A percentile compares a stretch with the other conserved stretches of the same genome.
These are phyloP conservation scores for Scolecobasidium constrictum DNA, from an alignment of 2,329 filamentous ascomycete species.

Conservation along the genomic window DNA sequence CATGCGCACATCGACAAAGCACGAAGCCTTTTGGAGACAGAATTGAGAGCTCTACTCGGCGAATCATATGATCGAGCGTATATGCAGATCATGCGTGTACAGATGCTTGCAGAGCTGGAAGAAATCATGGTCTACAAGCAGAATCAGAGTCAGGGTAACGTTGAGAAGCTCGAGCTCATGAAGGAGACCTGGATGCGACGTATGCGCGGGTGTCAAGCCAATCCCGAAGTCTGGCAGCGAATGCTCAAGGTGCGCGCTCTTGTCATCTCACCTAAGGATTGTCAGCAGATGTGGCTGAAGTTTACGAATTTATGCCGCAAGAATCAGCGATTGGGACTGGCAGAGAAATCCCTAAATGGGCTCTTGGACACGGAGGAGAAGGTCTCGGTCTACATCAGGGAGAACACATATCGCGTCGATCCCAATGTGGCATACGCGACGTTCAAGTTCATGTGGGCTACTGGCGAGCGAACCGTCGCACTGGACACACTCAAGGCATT, in stretches of 20 bases:
- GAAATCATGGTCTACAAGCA: conserved; percentile 98
- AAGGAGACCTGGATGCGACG: conserved; percentile 91
- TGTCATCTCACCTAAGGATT: conserved; percentile 83
- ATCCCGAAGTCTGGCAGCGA: conserved; percentile 96
- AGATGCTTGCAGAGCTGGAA: conserved; percentile 97
- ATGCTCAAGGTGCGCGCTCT: conserved; percentile 92
- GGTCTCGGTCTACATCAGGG: conserved; percentile 37
- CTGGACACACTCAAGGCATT: conserved; percentile 53
- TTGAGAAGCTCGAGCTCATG: conserved; percentile 82
- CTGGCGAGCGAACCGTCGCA: conserved; percentile 54
- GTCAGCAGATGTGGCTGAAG: conserved; percentile 99
- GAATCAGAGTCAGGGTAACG: conserved; percentile 53
- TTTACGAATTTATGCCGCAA: conserved; percentile 98
- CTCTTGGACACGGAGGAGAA: conserved; percentile 65
- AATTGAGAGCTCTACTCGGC: conserved; percentile 90
- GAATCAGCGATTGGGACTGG: conserved; percentile 84
- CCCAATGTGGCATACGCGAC: conserved; percentile 92
- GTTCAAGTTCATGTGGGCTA: conserved; percentile 93
- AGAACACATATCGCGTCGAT: conserved; percentile 36
- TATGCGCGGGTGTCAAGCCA: conserved; percentile 87
- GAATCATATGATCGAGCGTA: conserved; percentile 98
- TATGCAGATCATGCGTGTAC: conserved; percentile 91
- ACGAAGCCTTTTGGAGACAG: conserved; percentile 85
- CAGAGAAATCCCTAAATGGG: conserved; percentile 87
- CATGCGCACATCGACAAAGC: conserved; percentile 83